These are phyloP conservation scores for Chenopodium berlandieri DNA, from an alignment of 148 eudicot genomes.

Conservation along the genomic window DNA sequence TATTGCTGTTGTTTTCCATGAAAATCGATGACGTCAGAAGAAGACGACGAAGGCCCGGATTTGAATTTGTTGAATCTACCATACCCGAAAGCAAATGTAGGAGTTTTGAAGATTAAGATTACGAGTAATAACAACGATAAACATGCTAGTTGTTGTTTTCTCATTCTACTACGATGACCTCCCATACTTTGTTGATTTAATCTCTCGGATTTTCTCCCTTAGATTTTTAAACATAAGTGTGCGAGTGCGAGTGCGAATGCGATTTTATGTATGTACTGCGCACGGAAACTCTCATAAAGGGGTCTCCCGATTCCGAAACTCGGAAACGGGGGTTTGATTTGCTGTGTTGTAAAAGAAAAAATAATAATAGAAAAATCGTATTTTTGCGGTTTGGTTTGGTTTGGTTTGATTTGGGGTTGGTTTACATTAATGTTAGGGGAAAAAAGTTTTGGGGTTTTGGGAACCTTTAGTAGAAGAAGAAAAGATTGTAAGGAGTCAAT, in stretches of 20 bases:
- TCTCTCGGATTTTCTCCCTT: too few relatives aligned
- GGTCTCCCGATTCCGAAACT: neutral
- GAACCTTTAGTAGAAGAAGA: constrained; percentile 18
- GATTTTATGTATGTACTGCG: too few relatives aligned
- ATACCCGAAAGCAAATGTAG: constrained; percentile 32
- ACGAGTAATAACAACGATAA: constrained; percentile 42
- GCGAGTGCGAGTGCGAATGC: neutral
- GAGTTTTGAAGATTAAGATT: constrained; percentile 33
- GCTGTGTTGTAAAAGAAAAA: too few relatives aligned
- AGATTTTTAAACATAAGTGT: constrained; percentile 9
- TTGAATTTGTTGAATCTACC: constrained; percentile 42
- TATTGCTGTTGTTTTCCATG: constrained; percentile 9
- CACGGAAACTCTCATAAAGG: neutral
- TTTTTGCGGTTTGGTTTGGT: constrained; percentile 25
- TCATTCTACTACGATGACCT: constrained; percentile 10
- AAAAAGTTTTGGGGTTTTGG: constrained; percentile 19
- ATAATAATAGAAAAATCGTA: neutral
- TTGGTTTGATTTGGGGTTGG: constrained; percentile 11
- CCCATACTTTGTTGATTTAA: constrained; percentile 16
- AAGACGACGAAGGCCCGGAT: constrained; percentile 5
- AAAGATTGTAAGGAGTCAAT: neutral
- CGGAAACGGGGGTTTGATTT: neutral
- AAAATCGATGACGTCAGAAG: neutral
- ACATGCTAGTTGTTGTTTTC: constrained; percentile 35
- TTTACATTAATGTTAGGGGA: constrained; percentile 18